Evolutionary conservation across 768 basidiomycete genomes (phyloP).

Genomic region (Tricholoma sp.): DNA sequence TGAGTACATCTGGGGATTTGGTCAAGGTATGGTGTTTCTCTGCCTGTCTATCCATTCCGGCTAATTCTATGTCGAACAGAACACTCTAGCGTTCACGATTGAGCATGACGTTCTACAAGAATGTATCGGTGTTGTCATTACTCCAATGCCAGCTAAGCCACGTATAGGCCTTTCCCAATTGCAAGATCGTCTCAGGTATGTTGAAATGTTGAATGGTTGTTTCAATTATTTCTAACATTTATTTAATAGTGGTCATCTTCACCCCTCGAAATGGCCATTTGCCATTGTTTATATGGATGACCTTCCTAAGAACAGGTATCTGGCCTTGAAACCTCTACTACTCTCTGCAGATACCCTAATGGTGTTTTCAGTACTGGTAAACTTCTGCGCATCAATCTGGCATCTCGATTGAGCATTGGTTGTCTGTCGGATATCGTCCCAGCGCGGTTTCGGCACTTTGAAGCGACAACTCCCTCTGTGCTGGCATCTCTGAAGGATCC

Average conservation of each 20-base stretch:
- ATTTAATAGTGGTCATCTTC: constrained; percentile 32
- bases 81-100: constrained; percentile 37
- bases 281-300: constrained; percentile 42
- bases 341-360: not conserved
- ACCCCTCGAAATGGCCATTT: constrained; percentile 48
- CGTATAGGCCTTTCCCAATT: constrained; percentile 37
- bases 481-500: constrained; percentile 29
- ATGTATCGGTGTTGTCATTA: constrained; percentile 39
- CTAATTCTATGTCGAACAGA: constrained; percentile 14
- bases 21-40: constrained; percentile 27
- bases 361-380: constrained; percentile 32
- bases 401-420: constrained; percentile 35
- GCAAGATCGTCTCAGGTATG: constrained; percentile 35
- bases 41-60: not conserved
- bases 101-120: constrained; percentile 46
- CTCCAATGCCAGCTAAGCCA: constrained; percentile 27
- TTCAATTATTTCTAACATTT: not conserved
- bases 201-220: not conserved
- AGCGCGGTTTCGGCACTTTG: constrained; percentile 33
- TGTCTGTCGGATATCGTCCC: constrained; percentile 30
- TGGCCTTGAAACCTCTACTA: not conserved
- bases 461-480: constrained; percentile 28
- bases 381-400: constrained; percentile 39
- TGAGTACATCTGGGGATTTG: constrained; percentile 32
- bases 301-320: constrained; percentile 38